phyloP scores from a whole-genome alignment of 2,329 filamentous ascomycete genomes.

The Xenoacremonium recifei region DNA sequence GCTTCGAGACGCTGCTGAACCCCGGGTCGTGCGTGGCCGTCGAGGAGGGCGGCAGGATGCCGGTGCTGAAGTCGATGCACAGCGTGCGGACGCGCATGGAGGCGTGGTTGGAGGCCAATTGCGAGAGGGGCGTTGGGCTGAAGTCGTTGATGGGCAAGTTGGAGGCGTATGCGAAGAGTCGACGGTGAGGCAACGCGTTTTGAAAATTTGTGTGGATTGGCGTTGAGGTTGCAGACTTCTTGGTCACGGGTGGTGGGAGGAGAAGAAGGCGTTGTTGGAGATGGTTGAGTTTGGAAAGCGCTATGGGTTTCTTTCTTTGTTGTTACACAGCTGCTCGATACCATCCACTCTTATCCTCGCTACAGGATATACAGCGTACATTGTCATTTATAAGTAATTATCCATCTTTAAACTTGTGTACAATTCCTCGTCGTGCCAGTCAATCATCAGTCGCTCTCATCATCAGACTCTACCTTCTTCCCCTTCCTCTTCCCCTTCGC shows the following conservation, averaged over 20 bases:
- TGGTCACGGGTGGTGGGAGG: too few relatives aligned
- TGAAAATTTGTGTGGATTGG: background rate
- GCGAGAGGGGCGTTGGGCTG: constrained; percentile 75
- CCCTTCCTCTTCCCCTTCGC: constrained; percentile 30
- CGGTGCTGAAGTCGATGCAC: constrained; percentile 69
- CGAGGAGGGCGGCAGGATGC: constrained; percentile 69
- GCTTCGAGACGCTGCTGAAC: constrained; percentile 85
- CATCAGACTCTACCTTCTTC: constrained; percentile 32
- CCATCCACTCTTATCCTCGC: too few relatives aligned
- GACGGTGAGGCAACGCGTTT: constrained; percentile 29
- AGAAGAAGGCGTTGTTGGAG: too few relatives aligned
- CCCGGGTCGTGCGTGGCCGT: constrained; percentile 63
- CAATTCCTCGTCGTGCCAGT: constrained; percentile 13
- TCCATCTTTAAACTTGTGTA: background rate
- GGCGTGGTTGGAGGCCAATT: constrained; percentile 74
- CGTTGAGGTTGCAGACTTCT: background rate
- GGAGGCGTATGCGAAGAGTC: constrained; percentile 46
- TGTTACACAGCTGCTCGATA: too few relatives aligned
- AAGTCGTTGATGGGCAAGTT: constrained; percentile 67
- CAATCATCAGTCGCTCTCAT: constrained; percentile 34
- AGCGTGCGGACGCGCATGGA: constrained; percentile 77
- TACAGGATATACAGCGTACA: too few relatives aligned
- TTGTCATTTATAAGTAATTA: too few relatives aligned
- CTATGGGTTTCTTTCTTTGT: too few relatives aligned
- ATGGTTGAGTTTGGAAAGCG: too few relatives aligned